Base-by-base conservation (phyloP, 306 rosid genomes). In the Ziziphus jujuba region DNA sequence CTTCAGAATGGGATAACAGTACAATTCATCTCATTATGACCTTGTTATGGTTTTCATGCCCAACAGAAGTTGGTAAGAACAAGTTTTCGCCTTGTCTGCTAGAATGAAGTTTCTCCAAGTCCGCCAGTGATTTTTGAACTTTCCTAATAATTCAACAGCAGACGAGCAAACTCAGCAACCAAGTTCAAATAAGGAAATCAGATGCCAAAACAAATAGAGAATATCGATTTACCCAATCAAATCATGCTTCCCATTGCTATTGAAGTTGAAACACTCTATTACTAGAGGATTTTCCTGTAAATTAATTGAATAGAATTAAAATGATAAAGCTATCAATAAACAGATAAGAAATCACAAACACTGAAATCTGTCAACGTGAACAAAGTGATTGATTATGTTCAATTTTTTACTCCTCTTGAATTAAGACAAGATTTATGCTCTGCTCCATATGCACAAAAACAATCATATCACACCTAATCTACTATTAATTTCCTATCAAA, bases 181-280 rank as follows among this genome's bases (percentile, higher is more conserved):
- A 17, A 73, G 62, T 67, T 51, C 61, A 34, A 6, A 65, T 38
- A 61, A 66, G 75, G 36, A 59, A 68, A 58, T 19, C 67, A 61
- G 65, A 35, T 36, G 31, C 25, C 7, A 71, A 54, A 60, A 65
- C 63, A 68, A 63, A 56, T 47, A 75, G 21, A 75, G 21, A 69
- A 70, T 65, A n/a, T 58, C n/a, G 49, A 53, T 56, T 84, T 90
- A 91, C 99, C 99, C 99, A 70, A 95, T 77, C 84, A 88, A 82
- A 82, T 95, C 99, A 78, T 95, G 99, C 59, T 87, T 95, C 23
- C 99, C 99, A 72, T 81, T 90, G 89, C 77, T 82, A 75, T 95
- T 90, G 74, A 85, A 95, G 82, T 88, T 88, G 76, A 79, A 95
- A 81, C 99, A 90, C 85, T 95, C 97, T 63, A 91, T 80, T 76